A percentile compares a stretch with the other conserved stretches of the same genome.
Evolutionary conservation across 2,329 filamentous ascomycete species (phyloP).

Genomic region (Mycosphaerella sp.): DNA sequence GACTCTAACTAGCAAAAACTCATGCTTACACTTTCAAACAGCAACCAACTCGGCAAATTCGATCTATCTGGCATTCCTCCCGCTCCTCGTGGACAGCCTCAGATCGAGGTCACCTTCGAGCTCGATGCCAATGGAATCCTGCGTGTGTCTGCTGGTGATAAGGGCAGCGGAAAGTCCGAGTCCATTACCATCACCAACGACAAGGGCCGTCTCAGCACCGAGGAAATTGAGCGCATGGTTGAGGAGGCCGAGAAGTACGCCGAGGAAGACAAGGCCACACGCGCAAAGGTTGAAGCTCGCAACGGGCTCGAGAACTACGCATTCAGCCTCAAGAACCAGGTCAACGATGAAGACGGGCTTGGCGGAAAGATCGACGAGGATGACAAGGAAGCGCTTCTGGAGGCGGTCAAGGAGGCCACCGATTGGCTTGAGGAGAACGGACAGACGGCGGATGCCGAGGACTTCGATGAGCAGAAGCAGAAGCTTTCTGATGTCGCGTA

Average conservation of each 20-base stretch:
- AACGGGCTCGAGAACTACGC: slow-evolving; percentile 99
- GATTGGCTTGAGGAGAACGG: slow-evolving; percentile 98
- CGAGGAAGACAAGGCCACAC: slow-evolving; percentile 97
- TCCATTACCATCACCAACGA: slow-evolving; percentile 99
- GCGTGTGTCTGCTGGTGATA: slow-evolving; percentile 91
- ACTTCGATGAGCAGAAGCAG: slow-evolving; percentile 99
- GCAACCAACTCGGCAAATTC: slow-evolving; percentile 93
- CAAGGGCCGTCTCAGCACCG: slow-evolving; percentile 91
- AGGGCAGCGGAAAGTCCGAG: slow-evolving; percentile 96
- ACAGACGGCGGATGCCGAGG: slow-evolving; percentile 75
- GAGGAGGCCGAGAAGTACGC: slow-evolving; percentile 97
- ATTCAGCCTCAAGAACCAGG: slow-evolving; percentile 98
- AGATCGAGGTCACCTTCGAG: slow-evolving; percentile 97
- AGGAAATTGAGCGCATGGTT: slow-evolving; percentile 99
- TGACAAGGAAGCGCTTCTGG: slow-evolving; percentile 93
- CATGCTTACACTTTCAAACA: neutral
- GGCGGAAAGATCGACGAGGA: slow-evolving; percentile 98
- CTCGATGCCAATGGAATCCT: slow-evolving; percentile 98
- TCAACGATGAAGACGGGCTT: slow-evolving; percentile 92
- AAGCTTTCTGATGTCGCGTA: slow-evolving; percentile 95
- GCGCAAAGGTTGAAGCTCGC: slow-evolving; percentile 92
- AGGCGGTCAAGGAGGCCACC: slow-evolving; percentile 92
- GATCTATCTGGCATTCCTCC: slow-evolving; percentile 94
- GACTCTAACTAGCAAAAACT: neutral
- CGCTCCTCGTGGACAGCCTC: slow-evolving; percentile 89